Base-by-base conservation (phyloP, 1,284 basidiomycete species). In the Cerioporus squamosus region DNA sequence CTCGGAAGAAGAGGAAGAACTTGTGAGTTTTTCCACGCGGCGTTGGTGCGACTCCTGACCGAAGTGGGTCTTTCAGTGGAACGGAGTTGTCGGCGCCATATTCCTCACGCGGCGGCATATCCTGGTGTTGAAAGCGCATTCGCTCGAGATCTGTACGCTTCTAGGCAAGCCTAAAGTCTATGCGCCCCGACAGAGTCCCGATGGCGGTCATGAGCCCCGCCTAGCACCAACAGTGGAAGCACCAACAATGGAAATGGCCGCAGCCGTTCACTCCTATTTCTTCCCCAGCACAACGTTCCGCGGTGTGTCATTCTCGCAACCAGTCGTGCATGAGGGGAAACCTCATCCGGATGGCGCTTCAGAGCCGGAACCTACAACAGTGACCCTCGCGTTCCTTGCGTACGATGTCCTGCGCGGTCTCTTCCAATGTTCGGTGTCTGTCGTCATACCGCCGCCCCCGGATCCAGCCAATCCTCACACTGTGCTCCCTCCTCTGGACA, bases 361-460 rank as follows among this genome's bases (percentile, higher is more conserved):
- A 22, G 26, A 43, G 8, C 15, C 26, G n/a, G 56, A 52, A 17
- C 47, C 54, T 12, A 59, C 31, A 4, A 44, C 39, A 22, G 55
- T 61, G 15, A 68, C 66, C 5, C 60, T 79, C 39, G 74, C 72
- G 17, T 71, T 83, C 58, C 74, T 85, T 50, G 78, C 78, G n/a
- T 80, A 79, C 62, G 83, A 86, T 60, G 72, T 81, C 40, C 73
- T 82, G 18, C 77, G 78, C 63, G 84, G 85, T 0, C 74, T 85
- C 22, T 84, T 79, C 64, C 78, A 80, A 57, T 85, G 78, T 61
- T 55, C 67, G 17, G 73, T 82, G 20, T 65, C 52, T n/a, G 33
- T 67, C 6, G 51, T 42, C 3, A 61, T 68, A 23, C 66, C 65
- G 7, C 18, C 46, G 1, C 8, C 55, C 1, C 15, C 26, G 15